These are phyloP conservation scores for Pascua sp. DNA, from an alignment of 1,284 basidiomycete species.

Conservation along the genomic window DNA sequence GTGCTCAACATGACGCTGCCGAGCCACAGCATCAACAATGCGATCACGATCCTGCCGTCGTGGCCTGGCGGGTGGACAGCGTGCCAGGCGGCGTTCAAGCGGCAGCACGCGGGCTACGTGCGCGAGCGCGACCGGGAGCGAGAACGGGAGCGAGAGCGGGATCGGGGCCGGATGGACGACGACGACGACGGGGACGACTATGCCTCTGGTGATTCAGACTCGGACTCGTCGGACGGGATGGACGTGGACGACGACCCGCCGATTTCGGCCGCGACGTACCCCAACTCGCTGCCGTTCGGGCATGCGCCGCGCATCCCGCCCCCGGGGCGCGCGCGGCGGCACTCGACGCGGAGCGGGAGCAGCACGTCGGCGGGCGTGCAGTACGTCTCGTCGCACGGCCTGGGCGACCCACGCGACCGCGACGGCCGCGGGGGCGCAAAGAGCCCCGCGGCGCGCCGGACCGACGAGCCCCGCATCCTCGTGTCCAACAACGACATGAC, in stretches of 20 bases:
- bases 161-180: constrained; percentile 1
- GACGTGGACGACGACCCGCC: constrained; percentile 14
- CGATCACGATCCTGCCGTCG: constrained; percentile 43
- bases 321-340: constrained; percentile 4
- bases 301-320: constrained; percentile 34
- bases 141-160: background rate
- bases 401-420: too few species aligned
- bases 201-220: constrained; percentile 1
- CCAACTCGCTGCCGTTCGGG: constrained; percentile 44
- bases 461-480: constrained; percentile 44
- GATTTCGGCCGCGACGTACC: constrained; percentile 42
- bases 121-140: constrained; percentile 6
- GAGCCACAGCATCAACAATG: constrained; percentile 46
- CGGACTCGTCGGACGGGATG: background rate
- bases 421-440: background rate
- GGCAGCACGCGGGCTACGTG: constrained; percentile 5
- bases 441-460: background rate
- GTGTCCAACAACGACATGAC: constrained; percentile 49
- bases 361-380: constrained; percentile 14
- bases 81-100: constrained; percentile 13
- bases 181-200: constrained; percentile 19
- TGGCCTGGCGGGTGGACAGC: constrained; percentile 34
- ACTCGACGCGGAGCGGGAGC: constrained; percentile 2
- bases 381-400: constrained; percentile 26
- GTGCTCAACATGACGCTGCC: constrained; percentile 31